Evolutionary conservation across 2,329 filamentous ascomycete species (phyloP).

Genomic region (Penicillium palitans): DNA sequence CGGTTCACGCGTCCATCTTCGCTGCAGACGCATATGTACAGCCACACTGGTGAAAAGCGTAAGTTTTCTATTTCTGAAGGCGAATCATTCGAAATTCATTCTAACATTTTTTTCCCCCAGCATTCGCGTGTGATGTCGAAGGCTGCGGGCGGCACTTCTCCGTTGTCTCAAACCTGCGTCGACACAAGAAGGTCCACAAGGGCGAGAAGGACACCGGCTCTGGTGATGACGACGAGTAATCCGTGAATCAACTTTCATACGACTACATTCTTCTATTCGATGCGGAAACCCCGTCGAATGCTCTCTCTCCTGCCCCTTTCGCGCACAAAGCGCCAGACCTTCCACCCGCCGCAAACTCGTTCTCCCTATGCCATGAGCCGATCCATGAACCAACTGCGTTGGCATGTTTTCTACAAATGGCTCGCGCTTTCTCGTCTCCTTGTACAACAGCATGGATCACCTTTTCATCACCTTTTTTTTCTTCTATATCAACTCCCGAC

Average conservation of each 20-base stretch:
- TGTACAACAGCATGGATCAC: conserved; percentile 35
- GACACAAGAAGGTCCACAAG: conserved; percentile 96
- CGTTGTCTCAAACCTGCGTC: conserved; percentile 89
- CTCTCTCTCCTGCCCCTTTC: conserved; percentile 8
- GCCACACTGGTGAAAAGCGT: conserved; percentile 98
- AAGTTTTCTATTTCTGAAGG: conserved; percentile 49
- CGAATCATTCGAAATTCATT: neutral
- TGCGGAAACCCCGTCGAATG: conserved; percentile 10
- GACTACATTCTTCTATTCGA: conserved; percentile 18
- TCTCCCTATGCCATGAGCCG: conserved; percentile 8
- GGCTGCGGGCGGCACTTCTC: conserved; percentile 96
- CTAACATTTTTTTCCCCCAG: conserved; percentile 50
- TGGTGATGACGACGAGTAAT: conserved; percentile 45
- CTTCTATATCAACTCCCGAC: conserved; percentile 2
- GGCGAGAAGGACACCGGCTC: conserved; percentile 51
- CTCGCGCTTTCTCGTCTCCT: conserved; percentile 16
- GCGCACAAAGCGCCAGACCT: conserved; percentile 8
- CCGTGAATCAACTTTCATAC: neutral
- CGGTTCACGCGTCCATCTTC: conserved; percentile 93
- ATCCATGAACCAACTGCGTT: conserved; percentile 21
- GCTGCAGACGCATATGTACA: conserved; percentile 96
- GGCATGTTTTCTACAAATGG: conserved; percentile 2
- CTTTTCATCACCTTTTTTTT: conserved; percentile 1
- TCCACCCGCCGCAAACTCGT: conserved; percentile 5
- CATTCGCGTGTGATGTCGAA: conserved; percentile 90